These are phyloP conservation scores for Cryptosporidium muris DNA, from an alignment of 169 alveolate species.

Conservation along the genomic window DNA sequence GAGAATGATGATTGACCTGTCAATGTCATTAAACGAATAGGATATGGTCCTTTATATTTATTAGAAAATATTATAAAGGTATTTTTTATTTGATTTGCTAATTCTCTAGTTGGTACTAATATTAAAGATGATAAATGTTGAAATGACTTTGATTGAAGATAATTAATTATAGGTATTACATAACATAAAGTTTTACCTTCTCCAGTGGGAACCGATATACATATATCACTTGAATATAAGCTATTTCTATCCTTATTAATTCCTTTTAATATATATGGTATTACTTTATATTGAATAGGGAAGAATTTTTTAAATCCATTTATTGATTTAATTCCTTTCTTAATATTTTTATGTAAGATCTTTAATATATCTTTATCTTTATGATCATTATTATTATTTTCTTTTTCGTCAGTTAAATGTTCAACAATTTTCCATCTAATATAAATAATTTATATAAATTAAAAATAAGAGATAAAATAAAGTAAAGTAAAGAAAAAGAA, in stretches of 20 bases:
- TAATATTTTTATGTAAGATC: constrained; percentile 8
- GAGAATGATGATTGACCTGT: constrained; percentile 67
- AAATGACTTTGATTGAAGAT: constrained; percentile 67
- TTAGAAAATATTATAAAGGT: constrained; percentile 82
- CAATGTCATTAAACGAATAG: constrained; percentile 27
- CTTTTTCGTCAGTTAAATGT: constrained; percentile 1
- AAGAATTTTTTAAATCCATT: constrained; percentile 26
- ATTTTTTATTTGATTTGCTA: constrained; percentile 86
- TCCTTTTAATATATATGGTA: constrained; percentile 46
- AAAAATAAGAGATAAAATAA: neutral
- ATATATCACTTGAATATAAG: constrained; percentile 72
- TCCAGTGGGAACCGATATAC: constrained; percentile 78
- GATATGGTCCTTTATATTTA: constrained; percentile 42
- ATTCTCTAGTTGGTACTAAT: constrained; percentile 91
- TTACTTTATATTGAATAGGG: constrained; percentile 49
- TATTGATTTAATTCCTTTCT: constrained; percentile 33
- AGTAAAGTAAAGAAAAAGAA: neutral
- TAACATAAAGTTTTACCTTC: constrained; percentile 77
- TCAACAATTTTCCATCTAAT: constrained; percentile 30
- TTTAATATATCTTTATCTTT: neutral
- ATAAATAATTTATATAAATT: neutral
- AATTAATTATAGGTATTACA: constrained; percentile 73
- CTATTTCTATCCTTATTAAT: constrained; percentile 19
- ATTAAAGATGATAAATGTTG: constrained; percentile 79
- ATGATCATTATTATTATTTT: neutral